A percentile compares a stretch with the other conserved stretches of the same genome.
phyloP scores from a whole-genome alignment of 2,329 filamentous ascomycete species.

The Colletotrichum tropicicola region DNA sequence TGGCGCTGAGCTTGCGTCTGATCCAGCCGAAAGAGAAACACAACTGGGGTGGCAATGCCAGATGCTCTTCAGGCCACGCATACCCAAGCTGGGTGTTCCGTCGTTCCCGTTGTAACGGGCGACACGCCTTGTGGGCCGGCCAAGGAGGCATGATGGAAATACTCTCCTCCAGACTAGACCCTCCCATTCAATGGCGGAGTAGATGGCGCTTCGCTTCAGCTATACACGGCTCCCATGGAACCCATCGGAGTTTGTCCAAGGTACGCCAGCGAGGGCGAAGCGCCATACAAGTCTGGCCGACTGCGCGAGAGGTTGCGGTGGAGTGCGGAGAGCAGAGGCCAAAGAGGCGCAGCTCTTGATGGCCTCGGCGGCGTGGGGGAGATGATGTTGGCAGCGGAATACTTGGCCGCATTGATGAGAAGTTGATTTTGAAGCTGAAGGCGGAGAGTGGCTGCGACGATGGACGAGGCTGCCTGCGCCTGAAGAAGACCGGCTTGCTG shows the following conservation, averaged over 20 bases:
- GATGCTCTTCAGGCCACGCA: too few species aligned
- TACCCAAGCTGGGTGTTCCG: too few species aligned
- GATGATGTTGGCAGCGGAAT: background rate
- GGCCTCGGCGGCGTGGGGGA: background rate
- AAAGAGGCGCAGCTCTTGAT: background rate
- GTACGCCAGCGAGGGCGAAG: background rate
- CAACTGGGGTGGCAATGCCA: too few species aligned
- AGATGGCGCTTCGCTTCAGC: background rate
- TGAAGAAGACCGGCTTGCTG: background rate
- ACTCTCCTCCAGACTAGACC: too few species aligned
- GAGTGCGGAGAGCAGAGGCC: slow-evolving; percentile 4
- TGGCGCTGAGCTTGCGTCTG: too few species aligned
- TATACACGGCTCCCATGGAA: background rate
- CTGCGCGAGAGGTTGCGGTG: background rate
- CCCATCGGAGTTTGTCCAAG: background rate
- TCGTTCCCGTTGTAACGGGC: too few species aligned
- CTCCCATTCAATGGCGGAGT: background rate
- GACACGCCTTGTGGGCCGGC: too few species aligned
- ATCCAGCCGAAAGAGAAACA: too few species aligned
- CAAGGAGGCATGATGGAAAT: too few species aligned
- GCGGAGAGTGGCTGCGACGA: background rate
- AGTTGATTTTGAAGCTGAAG: background rate
- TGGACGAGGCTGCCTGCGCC: too few species aligned
- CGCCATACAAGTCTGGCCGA: background rate
- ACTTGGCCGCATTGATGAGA: background rate